phyloP scores from a whole-genome alignment of 2,329 filamentous ascomycete species.

The Fusarium clavum region DNA sequence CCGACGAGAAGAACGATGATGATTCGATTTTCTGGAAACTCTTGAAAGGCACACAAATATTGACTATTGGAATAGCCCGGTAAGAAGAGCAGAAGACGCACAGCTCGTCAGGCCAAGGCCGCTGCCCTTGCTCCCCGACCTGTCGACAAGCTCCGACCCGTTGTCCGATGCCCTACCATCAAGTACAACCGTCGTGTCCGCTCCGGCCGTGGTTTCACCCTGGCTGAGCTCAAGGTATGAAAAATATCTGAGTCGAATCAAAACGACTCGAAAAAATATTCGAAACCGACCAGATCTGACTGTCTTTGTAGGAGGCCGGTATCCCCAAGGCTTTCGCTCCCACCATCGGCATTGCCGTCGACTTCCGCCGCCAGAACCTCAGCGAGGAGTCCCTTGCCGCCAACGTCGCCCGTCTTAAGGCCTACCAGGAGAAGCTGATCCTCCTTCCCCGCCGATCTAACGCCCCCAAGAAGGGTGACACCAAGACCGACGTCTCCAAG shows the following conservation, averaged over 20 bases:
- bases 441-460: slow-evolving; percentile 96
- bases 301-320: slow-evolving; percentile 80
- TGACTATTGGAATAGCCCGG: slow-evolving; percentile 75
- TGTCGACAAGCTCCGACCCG: slow-evolving; percentile 94
- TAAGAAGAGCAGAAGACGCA: slow-evolving; percentile 92
- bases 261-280: neutral
- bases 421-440: slow-evolving; percentile 95
- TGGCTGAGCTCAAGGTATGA: slow-evolving; percentile 96
- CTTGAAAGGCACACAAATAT: slow-evolving; percentile 43
- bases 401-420: slow-evolving; percentile 98
- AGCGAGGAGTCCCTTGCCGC: slow-evolving; percentile 92
- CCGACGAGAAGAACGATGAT: slow-evolving; percentile 27
- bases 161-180: slow-evolving; percentile 97
- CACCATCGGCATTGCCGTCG: slow-evolving; percentile 97
- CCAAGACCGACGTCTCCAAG: slow-evolving; percentile 81
- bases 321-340: slow-evolving; percentile 93
- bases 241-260: slow-evolving; percentile 2
- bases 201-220: slow-evolving; percentile 96
- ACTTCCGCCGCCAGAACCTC: slow-evolving; percentile 96
- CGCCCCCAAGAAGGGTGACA: slow-evolving; percentile 93
- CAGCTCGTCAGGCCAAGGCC: slow-evolving; percentile 93
- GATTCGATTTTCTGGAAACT: slow-evolving; percentile 36
- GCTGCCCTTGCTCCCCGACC: slow-evolving; percentile 94
- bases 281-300: slow-evolving; percentile 49
- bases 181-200: slow-evolving; percentile 99